Evolutionary conservation across 345 rosid genomes (phyloP), one percentile per base, ranked within the genome.

Genomic region (Orychophragmus violaceus): DNA sequence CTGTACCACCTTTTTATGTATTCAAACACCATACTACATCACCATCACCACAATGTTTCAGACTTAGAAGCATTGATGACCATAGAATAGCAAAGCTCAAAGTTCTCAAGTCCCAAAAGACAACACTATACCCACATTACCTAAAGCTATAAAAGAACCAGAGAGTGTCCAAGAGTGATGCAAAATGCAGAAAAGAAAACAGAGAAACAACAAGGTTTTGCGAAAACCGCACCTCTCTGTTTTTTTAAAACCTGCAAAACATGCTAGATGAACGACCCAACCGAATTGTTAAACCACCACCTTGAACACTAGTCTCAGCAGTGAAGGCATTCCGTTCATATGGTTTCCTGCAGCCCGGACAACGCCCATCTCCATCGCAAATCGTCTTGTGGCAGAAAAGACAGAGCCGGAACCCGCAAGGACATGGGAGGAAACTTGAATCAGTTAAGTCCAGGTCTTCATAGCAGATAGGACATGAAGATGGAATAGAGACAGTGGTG

Each of bases 351-450:
- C 96, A 92, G 56, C 90, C 95, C 3, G 98, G 98, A 82, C 98
- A 93, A 10, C 98, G 85, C 13, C 89, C 88, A 78, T 93, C 96
- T 62, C 82, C 93, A 54, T 93, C 91, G 11, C 84, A 86, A 59
- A 93, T 93, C 65, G 89, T 87, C 82, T 90, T 87, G 82, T 93
- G 91, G 80, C 98, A 93, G 78, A 93, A 93, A 29, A 93, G 89
- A 59, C 98, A 93, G 57, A 93, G 86, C 59, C 85, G 78, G 49
- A 90, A 93, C 53, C 98, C 91, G 24, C 98, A 93, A 17, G 76
- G 74, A 72, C 98, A 93, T 5, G 98, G 98, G 63, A 86, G 74
- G 72, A 93, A 93, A 54, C 81, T 86, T 0, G 94, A 70, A 69
- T 93, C 98, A 0, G 98, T 93, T 6, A 54, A 54, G 77, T 93